phyloP scores from a whole-genome alignment of 192 early-diverging fungal genomes.

The Obelidium mucronatum region DNA sequence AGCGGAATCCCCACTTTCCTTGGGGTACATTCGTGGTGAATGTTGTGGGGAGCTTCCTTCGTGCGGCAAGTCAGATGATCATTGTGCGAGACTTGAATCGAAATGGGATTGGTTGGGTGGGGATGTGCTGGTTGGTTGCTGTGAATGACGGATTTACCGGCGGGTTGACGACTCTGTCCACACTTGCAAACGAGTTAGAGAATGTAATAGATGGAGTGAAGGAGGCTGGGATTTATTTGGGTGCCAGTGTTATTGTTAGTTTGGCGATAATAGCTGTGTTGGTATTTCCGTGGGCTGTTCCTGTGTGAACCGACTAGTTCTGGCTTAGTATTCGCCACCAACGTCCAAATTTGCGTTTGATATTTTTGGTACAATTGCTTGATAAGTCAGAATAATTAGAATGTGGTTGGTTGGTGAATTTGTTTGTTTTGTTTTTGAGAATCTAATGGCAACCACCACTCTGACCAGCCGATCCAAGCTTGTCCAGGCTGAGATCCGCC shows the following conservation, averaged over 20 bases:
- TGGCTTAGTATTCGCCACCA: background rate
- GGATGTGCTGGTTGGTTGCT: background rate
- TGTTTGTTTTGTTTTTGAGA: background rate
- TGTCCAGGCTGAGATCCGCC: background rate
- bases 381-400: background rate
- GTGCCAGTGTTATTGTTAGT: background rate
- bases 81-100: background rate
- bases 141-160: slow-evolving; percentile 29
- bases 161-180: slow-evolving; percentile 25
- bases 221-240: background rate
- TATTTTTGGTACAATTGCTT: background rate
- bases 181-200: slow-evolving; percentile 24
- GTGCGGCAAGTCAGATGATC: background rate
- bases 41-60: background rate
- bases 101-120: background rate
- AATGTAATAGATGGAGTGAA: background rate
- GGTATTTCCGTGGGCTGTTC: background rate
- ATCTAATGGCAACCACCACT: background rate
- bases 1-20: background rate
- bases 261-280: background rate
- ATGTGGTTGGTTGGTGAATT: background rate
- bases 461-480: no score
- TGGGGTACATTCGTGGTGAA: slow-evolving; percentile 30
- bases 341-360: background rate
- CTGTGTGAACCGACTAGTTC: background rate